These are phyloP conservation scores for Erodium moschatum DNA, from an alignment of 441 rosid genomes.

Conservation along the genomic window DNA sequence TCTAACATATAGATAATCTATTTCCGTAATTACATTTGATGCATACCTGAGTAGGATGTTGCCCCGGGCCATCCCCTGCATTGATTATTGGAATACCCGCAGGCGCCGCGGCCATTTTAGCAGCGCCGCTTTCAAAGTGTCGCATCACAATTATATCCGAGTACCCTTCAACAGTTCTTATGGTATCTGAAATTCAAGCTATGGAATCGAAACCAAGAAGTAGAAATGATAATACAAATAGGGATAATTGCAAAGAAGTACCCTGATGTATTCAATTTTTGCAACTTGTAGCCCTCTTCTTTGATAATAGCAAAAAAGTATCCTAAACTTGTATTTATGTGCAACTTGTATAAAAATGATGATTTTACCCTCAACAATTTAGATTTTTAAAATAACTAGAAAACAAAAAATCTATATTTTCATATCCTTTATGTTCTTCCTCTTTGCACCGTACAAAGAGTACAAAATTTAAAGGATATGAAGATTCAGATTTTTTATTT, in stretches of 20 bases:
- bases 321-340: too few relatives aligned
- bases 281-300: too few relatives aligned
- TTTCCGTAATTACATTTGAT: not conserved
- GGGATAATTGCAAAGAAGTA: too few relatives aligned
- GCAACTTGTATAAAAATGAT: too few relatives aligned
- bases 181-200: conserved; percentile 53
- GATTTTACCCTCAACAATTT: too few relatives aligned
- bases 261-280: too few relatives aligned
- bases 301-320: too few relatives aligned
- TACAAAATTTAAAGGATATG: too few relatives aligned
- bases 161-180: conserved; percentile 89
- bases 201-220: conserved; percentile 3
- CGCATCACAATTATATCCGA: conserved; percentile 88
- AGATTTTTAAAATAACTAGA: not conserved
- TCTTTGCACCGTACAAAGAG: too few relatives aligned
- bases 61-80: conserved; percentile 99
- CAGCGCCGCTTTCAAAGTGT: conserved; percentile 96
- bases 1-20: not conserved
- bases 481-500: too few relatives aligned
- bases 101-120: conserved; percentile 75
- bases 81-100: conserved; percentile 80
- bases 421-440: too few relatives aligned
- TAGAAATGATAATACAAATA: too few relatives aligned
- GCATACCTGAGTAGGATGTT: conserved; percentile 87
- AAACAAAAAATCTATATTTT: not conserved